Base-by-base conservation (phyloP, 1,284 basidiomycete species). In the Rhodotorula mucilaginosa region DNA sequence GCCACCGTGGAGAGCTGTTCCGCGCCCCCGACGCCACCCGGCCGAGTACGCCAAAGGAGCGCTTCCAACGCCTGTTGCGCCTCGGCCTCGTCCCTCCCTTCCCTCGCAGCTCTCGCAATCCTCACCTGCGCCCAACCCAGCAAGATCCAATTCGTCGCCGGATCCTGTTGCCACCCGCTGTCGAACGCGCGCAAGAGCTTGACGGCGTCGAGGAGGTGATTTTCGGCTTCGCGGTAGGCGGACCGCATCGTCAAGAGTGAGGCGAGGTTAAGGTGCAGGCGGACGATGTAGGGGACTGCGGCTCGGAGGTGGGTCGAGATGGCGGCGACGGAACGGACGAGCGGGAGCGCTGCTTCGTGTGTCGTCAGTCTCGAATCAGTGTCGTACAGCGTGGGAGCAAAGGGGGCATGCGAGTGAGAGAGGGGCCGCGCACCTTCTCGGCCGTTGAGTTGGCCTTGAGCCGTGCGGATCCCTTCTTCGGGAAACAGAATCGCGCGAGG, bases 181-280 rank as follows among this genome's bases (percentile, higher is more conserved):
- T 5, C 23, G 34, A 18, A n/a, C 18, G 54, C 54, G 44, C 66
- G 44, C 44, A 47, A 44, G n/a, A 49, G 44, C 51, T 29, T n/a
- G 12, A 68, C 16, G 7, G 70, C 63, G 1, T 31, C 19, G 13
- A 51, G 12, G 46, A 70, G 61, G 39, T 71, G 69, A 1, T 34
- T 1, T 2, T 49, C 58, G n/a, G 69, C 66, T 46, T 58, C 47
- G 23, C 44, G 2, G 46, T 68, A 56, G 21, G 67, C 52, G 23
- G 64, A 69, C 4, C 73, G 69, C 65, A 74, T 69, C 39, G 67
- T 61, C 13, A 62, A 54, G 12, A 74, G 59, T 15, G 69, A 62
- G 34, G 70, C 56, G 39, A 68, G 63, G 57, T 67, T 61, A 15
- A 71, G 54, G 29, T 61, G 64, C 15, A 74, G 68, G 29, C 68